Percentiles rank a stretch among this genome's conserved stretches.
phyloP scores from a whole-genome alignment of 495 filamentous ascomycete species.

The Xylaria scruposa region DNA sequence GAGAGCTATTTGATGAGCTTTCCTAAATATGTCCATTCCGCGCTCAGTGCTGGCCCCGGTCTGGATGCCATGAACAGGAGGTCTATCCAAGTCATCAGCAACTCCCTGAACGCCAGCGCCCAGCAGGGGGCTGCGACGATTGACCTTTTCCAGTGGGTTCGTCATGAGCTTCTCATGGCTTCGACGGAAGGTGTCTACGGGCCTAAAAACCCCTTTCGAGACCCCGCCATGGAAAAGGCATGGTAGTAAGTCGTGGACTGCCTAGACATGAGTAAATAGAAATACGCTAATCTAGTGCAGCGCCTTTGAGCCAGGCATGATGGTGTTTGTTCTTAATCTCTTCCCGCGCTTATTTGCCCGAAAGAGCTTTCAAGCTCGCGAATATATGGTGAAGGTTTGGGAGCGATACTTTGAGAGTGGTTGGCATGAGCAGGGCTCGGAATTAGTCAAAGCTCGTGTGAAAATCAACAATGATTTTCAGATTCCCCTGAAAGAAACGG shows the following conservation, averaged over 20 bases:
- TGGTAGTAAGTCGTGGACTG: slow-evolving; percentile 30
- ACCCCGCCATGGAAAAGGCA: slow-evolving; percentile 29
- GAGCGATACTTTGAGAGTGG: slow-evolving; percentile 31
- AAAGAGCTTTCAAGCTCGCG: slow-evolving; percentile 32
- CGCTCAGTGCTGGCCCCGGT: slow-evolving; percentile 13
- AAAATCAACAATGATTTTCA: slow-evolving; percentile 26
- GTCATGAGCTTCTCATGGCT: slow-evolving; percentile 35
- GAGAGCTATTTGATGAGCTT: slow-evolving; percentile 24
- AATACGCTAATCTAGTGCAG: background rate
- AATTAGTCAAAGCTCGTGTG: slow-evolving; percentile 27
- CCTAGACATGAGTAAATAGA: background rate
- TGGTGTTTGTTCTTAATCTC: slow-evolving; percentile 30
- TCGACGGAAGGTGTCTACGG: slow-evolving; percentile 41
- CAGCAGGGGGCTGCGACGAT: background rate
- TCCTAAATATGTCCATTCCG: slow-evolving; percentile 11
- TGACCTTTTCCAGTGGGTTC: slow-evolving; percentile 41
- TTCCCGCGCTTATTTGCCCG: slow-evolving; percentile 28
- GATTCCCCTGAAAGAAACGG: slow-evolving; percentile 18
- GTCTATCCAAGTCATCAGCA: slow-evolving; percentile 29
- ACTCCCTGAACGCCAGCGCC: slow-evolving; percentile 27
- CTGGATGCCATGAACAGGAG: slow-evolving; percentile 32
- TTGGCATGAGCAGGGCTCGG: slow-evolving; percentile 24
- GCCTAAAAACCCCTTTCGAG: slow-evolving; percentile 37
- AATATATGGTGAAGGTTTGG: slow-evolving; percentile 30
- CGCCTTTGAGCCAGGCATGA: slow-evolving; percentile 31